A percentile compares a stretch with the other conserved stretches of the same genome.
phyloP scores from a whole-genome alignment of 805 yeast genomes.

The Hanseniaspora nectarophila region DNA sequence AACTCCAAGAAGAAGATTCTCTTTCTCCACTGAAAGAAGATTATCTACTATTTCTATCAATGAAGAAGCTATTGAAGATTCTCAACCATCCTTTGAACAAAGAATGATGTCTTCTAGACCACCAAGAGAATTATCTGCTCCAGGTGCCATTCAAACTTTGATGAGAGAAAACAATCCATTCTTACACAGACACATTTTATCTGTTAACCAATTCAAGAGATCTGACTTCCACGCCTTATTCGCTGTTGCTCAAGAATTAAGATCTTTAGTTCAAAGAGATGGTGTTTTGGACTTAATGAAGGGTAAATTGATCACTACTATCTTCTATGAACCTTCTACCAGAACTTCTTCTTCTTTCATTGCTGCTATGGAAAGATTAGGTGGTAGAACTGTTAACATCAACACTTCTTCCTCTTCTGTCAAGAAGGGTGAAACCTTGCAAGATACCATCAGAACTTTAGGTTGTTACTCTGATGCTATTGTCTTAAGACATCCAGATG shows the following conservation, averaged over 20 bases:
- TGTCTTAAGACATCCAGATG: conserved; percentile 92
- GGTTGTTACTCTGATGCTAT: conserved; percentile 95
- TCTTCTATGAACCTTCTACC: conserved; percentile 97
- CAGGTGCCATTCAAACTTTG: conserved; percentile 65
- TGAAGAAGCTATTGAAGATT: conserved; percentile 30
- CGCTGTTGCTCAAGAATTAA: conserved; percentile 95
- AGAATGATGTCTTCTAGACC: conserved; percentile 58
- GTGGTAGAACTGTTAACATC: conserved; percentile 90
- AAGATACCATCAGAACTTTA: conserved; percentile 88
- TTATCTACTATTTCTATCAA: conserved; percentile 27
- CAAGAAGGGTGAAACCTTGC: conserved; percentile 94
- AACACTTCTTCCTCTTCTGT: conserved; percentile 83
- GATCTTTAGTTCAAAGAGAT: conserved; percentile 89
- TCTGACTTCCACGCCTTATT: conserved; percentile 84
- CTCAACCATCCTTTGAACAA: conserved; percentile 33
- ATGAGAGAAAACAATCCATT: conserved; percentile 81
- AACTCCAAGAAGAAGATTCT: conserved; percentile 41
- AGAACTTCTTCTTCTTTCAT: conserved; percentile 94
- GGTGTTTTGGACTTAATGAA: conserved; percentile 85
- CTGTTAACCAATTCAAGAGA: conserved; percentile 79
- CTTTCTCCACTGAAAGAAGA: conserved; percentile 37
- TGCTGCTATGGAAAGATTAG: conserved; percentile 99
- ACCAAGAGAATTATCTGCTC: conserved; percentile 59
- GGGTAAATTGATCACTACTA: conserved; percentile 84
- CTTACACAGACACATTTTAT: conserved; percentile 73